phyloP scores from a whole-genome alignment of 2,329 filamentous ascomycete species.

The Fusarium pseudonygamai region DNA sequence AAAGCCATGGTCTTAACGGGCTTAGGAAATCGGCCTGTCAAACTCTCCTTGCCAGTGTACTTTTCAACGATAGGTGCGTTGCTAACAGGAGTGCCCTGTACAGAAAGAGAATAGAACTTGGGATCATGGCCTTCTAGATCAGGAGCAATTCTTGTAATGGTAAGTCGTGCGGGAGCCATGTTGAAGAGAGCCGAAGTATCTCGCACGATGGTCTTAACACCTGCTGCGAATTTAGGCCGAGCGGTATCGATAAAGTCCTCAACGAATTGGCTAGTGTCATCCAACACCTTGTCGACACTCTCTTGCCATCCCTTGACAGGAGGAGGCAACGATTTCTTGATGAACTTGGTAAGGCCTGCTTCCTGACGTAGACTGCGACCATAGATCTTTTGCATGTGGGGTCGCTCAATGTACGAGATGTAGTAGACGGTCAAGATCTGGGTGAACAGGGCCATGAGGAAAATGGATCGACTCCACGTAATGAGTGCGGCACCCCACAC shows the following conservation, averaged over 20 bases:
- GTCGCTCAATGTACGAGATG: conserved; percentile 92
- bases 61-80: conserved; percentile 63
- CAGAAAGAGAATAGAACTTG: conserved; percentile 79
- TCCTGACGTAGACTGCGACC: conserved; percentile 84
- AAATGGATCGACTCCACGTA: conserved; percentile 87
- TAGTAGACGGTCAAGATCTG: conserved; percentile 88
- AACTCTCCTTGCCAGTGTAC: conserved; percentile 77
- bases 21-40: conserved; percentile 73
- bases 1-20: conserved; percentile 80
- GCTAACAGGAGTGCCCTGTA: conserved; percentile 72
- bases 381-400: conserved; percentile 98
- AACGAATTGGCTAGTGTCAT: conserved; percentile 86
- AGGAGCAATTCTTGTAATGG: conserved; percentile 79
- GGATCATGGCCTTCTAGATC: conserved; percentile 83
- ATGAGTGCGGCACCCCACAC: conserved; percentile 95
- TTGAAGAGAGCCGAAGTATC: conserved; percentile 91
- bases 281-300: conserved; percentile 86
- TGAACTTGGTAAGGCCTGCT: conserved; percentile 90
- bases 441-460: conserved; percentile 84
- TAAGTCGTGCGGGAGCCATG: conserved; percentile 86
- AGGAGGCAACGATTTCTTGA: conserved; percentile 85
- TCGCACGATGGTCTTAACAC: conserved; percentile 85
- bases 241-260: conserved; percentile 90
- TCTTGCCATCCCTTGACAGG: conserved; percentile 86
- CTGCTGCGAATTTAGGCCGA: conserved; percentile 84